Evolutionary conservation across 176 grass and related monocot species (phyloP), one percentile per base, ranked within the genome.

Genomic region (Zea luxurians): DNA sequence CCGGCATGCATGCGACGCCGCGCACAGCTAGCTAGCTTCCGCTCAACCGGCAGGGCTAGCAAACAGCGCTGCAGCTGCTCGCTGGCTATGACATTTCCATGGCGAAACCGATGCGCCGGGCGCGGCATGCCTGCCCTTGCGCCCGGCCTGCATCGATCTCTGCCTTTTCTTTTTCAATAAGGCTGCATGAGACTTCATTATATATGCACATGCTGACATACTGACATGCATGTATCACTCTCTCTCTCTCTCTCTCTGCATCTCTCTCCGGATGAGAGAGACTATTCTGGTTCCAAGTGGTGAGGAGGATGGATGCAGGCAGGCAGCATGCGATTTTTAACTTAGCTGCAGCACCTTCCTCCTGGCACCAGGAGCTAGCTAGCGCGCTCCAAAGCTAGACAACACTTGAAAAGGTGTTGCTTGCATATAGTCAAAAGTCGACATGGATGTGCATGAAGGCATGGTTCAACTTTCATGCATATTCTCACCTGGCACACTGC

Each of bases 401-500:
- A 58, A 37, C 83, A 58, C 75, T 12, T 65, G 60, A 48, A 79
- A 85, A 85, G 48, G 76, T 59, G 60, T 41, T 59, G 48, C 60
- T 41, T 72, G 68, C 17, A 40, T 57, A 57, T 18, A 64, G 58
- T 54, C 75, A 73, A 79, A 83, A 74, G 37, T 75, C 37, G 61
- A 64, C 57, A 46, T 83, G 63, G 46, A 81, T 81, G 40, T 34
- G 18, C 6, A 66, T 16, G 3, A 58, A 88, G 68, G 66, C 81
- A 88, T 64, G 76, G 70, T 27, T 45, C 69, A 70, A 75, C 70
- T 88, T 83, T 75, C 42, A 65, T 73, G 40, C 21, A 61, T 69
- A 54, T 54, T 62, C 83, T 17, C 36, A 71, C 37, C 35, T 35
- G 78, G 20, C 45, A 35, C 35, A 64, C 10, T 77, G 46, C 53